These are phyloP conservation scores for Huntiella bhutanensis DNA, from an alignment of 2,329 filamentous ascomycete species.

Conservation along the genomic window DNA sequence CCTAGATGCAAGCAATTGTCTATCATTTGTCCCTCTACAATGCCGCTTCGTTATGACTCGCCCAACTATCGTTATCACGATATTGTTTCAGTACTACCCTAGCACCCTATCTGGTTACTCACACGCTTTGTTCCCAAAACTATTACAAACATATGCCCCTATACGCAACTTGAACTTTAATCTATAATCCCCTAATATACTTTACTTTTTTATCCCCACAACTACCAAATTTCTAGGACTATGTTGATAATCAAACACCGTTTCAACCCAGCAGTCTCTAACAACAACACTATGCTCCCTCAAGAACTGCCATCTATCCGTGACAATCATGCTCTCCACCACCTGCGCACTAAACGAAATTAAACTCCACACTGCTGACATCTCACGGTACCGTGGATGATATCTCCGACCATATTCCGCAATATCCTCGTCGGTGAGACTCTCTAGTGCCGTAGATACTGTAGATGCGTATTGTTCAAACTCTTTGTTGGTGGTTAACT, in stretches of 20 bases:
- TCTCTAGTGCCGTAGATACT: constrained; percentile 45
- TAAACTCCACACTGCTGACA: constrained; percentile 76
- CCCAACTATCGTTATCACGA: too few relatives aligned
- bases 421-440: constrained; percentile 59
- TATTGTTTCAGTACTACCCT: too few relatives aligned
- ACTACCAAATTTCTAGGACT: constrained; percentile 87
- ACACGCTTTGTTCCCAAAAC: not conserved
- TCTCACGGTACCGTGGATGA: constrained; percentile 49
- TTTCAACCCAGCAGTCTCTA: constrained; percentile 70
- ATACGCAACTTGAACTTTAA: too few relatives aligned
- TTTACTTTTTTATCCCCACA: constrained; percentile 60
- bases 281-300: constrained; percentile 55
- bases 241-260: constrained; percentile 71
- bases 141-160: too few relatives aligned
- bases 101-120: too few relatives aligned
- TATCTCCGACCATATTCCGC: constrained; percentile 49
- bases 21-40: too few relatives aligned
- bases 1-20: too few relatives aligned
- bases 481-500: constrained; percentile 41
- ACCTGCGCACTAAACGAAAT: constrained; percentile 92
- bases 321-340: constrained; percentile 75
- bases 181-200: not conserved
- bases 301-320: constrained; percentile 77
- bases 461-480: constrained; percentile 40
- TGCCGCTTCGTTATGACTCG: too few relatives aligned